A percentile compares a stretch with the other conserved stretches of the same genome.
Conservation (phyloP, 441 rosid genomes). For the Pelargonium australe region DNA sequence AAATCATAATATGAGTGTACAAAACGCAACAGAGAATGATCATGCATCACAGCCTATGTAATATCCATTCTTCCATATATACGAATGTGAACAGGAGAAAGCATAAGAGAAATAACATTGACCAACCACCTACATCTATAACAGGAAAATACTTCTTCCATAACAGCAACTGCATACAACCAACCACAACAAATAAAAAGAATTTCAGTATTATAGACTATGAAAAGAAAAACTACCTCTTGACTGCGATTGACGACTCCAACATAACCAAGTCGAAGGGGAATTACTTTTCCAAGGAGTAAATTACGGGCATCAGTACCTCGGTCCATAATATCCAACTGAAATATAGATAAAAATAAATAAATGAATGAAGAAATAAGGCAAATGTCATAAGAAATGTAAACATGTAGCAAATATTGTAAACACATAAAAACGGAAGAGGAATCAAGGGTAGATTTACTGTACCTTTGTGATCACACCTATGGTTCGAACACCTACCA, state of each 20-base stretch:
- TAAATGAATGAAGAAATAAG: not conserved
- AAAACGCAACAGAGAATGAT: not conserved
- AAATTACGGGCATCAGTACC: conserved; percentile 10
- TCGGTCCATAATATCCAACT: conserved; percentile 9
- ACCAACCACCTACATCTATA: not conserved
- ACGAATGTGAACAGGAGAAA: not conserved
- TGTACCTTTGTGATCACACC: not conserved
- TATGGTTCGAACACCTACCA: conserved; percentile 4
- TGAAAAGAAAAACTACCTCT: not conserved
- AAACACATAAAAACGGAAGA: not conserved
- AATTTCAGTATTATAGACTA: not conserved
- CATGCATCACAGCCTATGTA: not conserved
- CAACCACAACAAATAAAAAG: not conserved
- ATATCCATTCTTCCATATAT: not conserved
- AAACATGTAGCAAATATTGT: not conserved
- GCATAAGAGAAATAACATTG: not conserved
- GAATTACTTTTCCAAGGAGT: conserved; percentile 6
- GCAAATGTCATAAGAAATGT: not conserved
- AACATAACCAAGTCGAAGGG: conserved; percentile 2
- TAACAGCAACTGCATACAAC: not conserved
- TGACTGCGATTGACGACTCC: conserved; percentile 4
- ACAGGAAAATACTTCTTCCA: not conserved
- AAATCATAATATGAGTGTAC: not conserved
- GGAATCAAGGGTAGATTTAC: not conserved
- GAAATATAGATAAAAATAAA: not conserved